Conservation (phyloP, 257 asterid genomes). For the Primulina eburnea region DNA sequence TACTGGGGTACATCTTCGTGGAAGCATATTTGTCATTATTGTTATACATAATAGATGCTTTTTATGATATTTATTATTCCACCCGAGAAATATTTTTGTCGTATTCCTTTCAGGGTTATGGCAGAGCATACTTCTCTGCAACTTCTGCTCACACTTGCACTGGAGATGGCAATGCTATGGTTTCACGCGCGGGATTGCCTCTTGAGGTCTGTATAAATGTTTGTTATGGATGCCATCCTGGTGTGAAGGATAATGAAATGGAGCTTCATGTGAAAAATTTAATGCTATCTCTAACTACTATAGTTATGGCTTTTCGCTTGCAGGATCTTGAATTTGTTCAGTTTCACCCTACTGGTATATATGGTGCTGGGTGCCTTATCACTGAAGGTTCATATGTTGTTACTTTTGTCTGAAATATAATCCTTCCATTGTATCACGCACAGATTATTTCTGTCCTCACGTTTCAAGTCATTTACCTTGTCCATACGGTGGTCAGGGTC, state of each 20-base stretch:
- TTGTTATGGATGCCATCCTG: constrained; percentile 6
- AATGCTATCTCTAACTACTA: constrained; percentile 18
- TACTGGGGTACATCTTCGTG: constrained; percentile 69
- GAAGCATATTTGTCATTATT: constrained; percentile 5
- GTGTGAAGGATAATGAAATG: not conserved
- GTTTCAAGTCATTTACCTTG: not conserved
- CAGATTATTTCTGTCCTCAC: constrained; percentile 12
- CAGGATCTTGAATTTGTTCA: constrained; percentile 99
- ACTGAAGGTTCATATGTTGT: constrained; percentile 66
- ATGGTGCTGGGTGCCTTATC: constrained; percentile 98
- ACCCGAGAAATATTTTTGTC: constrained; percentile 13
- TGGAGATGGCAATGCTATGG: constrained; percentile 99
- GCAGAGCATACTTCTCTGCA: constrained; percentile 93
- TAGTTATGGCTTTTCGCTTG: constrained; percentile 20
- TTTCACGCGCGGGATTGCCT: constrained; percentile 97
- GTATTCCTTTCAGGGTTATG: constrained; percentile 68
- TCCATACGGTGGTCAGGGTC: constrained; percentile 52
- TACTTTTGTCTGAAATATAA: constrained; percentile 3
- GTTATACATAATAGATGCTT: constrained; percentile 14
- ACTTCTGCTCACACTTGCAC: constrained; percentile 99
- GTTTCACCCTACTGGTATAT: constrained; percentile 96
- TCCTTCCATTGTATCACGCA: not conserved
- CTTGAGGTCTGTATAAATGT: constrained; percentile 60
- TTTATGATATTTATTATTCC: constrained; percentile 1
- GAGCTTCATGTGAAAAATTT: not conserved